These are phyloP conservation scores for Phytophthora citrophthora DNA, from an alignment of 352 stramenopile species.

Conservation along the genomic window DNA sequence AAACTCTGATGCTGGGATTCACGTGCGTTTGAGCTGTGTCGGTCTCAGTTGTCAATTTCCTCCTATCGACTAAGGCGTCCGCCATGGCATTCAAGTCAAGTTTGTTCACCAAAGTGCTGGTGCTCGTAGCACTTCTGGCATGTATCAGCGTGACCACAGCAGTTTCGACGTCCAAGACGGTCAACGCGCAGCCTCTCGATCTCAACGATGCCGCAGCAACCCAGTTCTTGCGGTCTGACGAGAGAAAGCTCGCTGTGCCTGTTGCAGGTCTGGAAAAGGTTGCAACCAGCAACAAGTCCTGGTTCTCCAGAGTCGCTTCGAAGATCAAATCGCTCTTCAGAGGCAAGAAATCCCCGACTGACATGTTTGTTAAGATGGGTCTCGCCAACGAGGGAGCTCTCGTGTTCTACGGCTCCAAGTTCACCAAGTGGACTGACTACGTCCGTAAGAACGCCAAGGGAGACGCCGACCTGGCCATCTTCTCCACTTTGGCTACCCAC, in stretches of 20 bases:
- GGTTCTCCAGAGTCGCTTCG: background rate
- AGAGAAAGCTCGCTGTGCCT: conserved; percentile 2
- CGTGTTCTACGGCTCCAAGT: conserved; percentile 3
- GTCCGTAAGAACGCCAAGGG: background rate
- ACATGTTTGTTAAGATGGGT: conserved; percentile 1
- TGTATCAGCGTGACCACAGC: background rate
- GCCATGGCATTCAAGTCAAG: background rate
- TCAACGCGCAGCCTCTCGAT: background rate
- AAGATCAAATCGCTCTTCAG: background rate
- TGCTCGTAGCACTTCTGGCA: background rate
- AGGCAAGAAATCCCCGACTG: conserved; percentile 5
- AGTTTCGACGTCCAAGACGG: background rate
- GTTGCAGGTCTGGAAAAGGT: background rate
- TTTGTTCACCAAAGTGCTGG: background rate
- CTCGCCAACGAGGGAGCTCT: conserved; percentile 1
- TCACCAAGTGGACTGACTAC: conserved; percentile 1
- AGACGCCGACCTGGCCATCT: background rate
- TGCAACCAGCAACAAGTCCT: background rate
- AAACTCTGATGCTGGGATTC: background rate
- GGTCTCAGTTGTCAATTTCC: conserved; percentile 4
- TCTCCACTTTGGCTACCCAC: background rate
- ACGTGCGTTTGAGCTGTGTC: too few relatives aligned
- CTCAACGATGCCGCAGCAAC: background rate
- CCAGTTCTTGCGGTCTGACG: conserved; percentile 3
- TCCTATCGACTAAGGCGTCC: background rate